A percentile compares a stretch with the other conserved stretches of the same genome.
phyloP scores from a whole-genome alignment of 805 yeast genomes.

The Kodamaea leandrae region DNA sequence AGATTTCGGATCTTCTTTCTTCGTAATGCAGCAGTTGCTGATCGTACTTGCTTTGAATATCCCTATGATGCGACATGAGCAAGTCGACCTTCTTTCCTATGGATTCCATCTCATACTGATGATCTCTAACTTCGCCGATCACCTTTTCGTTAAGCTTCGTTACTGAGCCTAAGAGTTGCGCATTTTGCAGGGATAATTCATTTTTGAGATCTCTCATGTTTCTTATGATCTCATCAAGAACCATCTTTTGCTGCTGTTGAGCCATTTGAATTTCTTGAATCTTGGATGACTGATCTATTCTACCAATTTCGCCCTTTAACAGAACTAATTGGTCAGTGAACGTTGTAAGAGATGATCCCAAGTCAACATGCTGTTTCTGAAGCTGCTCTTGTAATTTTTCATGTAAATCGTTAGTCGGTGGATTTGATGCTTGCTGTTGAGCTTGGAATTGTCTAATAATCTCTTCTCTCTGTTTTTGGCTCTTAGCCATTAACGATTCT shows the following conservation, averaged over 20 bases:
- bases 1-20: conserved; percentile 16
- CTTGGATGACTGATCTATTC: neutral
- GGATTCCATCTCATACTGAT: conserved; percentile 34
- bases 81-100: conserved; percentile 38
- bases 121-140: conserved; percentile 42
- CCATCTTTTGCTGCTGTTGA: conserved; percentile 19
- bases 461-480: conserved; percentile 23
- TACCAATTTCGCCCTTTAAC: neutral
- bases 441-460: conserved; percentile 9
- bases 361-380: conserved; percentile 3
- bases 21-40: conserved; percentile 10
- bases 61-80: conserved; percentile 40
- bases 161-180: conserved; percentile 31
- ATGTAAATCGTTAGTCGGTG: neutral
- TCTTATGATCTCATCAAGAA: conserved; percentile 18
- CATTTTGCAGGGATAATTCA: conserved; percentile 28
- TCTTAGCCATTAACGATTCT: conserved; percentile 39
- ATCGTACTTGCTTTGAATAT: conserved; percentile 29
- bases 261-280: conserved; percentile 3
- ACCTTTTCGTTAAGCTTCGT: conserved; percentile 34
- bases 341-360: neutral
- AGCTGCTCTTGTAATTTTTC: conserved; percentile 4
- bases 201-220: conserved; percentile 26
- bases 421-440: neutral
- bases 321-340: neutral